phyloP scores from a whole-genome alignment of 257 asterid species.

The Nemophila menziesii region DNA sequence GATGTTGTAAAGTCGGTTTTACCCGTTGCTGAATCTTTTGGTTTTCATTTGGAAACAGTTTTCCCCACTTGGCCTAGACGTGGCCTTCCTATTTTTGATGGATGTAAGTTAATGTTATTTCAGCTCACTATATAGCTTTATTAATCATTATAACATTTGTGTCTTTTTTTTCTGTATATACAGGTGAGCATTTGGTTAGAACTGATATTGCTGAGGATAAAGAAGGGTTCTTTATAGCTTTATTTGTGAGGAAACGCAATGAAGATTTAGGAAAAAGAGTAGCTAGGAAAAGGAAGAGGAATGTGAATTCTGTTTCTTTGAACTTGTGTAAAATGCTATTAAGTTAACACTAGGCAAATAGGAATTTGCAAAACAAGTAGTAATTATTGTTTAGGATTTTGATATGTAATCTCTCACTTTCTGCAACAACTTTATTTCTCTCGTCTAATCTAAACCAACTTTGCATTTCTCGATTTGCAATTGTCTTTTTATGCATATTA shows the following conservation, averaged over 20 bases:
- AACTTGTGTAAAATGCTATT: slow-evolving; percentile 9
- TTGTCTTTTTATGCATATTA: too few relatives aligned
- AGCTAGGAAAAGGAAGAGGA: slow-evolving; percentile 8
- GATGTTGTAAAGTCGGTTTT: slow-evolving; percentile 60
- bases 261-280: background rate
- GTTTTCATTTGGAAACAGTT: slow-evolving; percentile 50
- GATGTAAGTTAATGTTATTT: slow-evolving; percentile 37
- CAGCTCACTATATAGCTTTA: background rate
- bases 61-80: slow-evolving; percentile 83
- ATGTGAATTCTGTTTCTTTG: slow-evolving; percentile 7
- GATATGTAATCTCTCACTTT: too few relatives aligned
- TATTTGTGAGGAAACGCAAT: slow-evolving; percentile 34
- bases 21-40: slow-evolving; percentile 57
- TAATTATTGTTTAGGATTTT: too few relatives aligned
- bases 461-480: too few relatives aligned
- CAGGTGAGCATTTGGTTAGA: slow-evolving; percentile 67
- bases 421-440: too few relatives aligned
- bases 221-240: slow-evolving; percentile 85
- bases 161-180: background rate
- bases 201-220: slow-evolving; percentile 49
- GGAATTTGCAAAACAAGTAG: background rate
- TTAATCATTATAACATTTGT: background rate
- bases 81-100: slow-evolving; percentile 67
- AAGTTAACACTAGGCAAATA: background rate
- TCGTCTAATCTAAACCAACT: too few relatives aligned